Percentiles rank a stretch among this genome's conserved stretches.
phyloP scores from a whole-genome alignment of 345 rosid genomes.

The Acer campestre region DNA sequence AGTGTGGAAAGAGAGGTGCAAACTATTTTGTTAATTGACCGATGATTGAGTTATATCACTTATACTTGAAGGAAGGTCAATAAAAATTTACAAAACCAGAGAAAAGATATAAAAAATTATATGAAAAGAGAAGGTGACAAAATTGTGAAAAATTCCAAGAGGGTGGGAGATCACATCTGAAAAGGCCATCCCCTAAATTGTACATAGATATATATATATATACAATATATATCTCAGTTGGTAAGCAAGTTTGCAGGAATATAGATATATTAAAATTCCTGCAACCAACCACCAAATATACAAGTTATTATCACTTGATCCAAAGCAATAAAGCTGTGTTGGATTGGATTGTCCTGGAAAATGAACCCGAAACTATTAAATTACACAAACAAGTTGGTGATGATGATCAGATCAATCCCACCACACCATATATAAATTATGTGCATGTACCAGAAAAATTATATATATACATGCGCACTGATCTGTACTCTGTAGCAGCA shows the following conservation, averaged over 20 bases:
- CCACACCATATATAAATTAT: too few species aligned
- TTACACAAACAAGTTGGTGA: slow-evolving; percentile 7
- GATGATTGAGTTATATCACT: too few species aligned
- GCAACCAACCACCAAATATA: neutral
- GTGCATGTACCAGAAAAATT: slow-evolving; percentile 10
- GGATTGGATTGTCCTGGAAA: slow-evolving; percentile 1
- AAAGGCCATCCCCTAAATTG: slow-evolving; percentile 8
- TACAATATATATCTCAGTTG: neutral
- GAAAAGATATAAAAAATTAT: neutral
- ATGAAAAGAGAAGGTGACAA: neutral
- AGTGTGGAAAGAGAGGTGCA: too few species aligned
- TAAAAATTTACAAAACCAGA: too few species aligned
- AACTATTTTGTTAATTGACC: too few species aligned
- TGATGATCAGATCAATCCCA: neutral
- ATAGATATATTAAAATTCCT: neutral
- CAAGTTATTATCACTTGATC: slow-evolving; percentile 9
- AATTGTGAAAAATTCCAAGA: slow-evolving; percentile 17
- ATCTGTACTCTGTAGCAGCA: neutral
- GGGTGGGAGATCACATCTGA: slow-evolving; percentile 12
- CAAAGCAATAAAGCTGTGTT: slow-evolving; percentile 19
- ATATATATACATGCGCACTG: neutral
- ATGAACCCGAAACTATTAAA: slow-evolving; percentile 1
- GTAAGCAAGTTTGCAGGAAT: slow-evolving; percentile 1
- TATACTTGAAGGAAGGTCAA: too few species aligned
- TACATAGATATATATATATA: neutral